These are phyloP conservation scores for Pythium grandisporangium DNA, from an alignment of 352 stramenopile species.

Conservation along the genomic window DNA sequence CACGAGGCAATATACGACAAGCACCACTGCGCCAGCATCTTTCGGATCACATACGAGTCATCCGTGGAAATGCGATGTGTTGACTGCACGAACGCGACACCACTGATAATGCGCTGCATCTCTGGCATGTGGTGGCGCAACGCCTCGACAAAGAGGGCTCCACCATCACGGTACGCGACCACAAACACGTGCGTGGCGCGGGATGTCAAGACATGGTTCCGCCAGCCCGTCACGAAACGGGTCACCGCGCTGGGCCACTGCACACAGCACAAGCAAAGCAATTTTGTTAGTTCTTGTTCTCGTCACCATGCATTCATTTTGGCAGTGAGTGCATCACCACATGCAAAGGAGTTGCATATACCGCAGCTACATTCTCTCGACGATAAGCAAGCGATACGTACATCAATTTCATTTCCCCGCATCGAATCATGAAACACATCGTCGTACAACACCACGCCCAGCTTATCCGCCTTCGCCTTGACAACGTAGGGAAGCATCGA, in stretches of 20 bases:
- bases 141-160: constrained; percentile 38
- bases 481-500: constrained; percentile 72
- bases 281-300: constrained; percentile 1
- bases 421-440: constrained; percentile 53
- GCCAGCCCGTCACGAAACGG: constrained; percentile 60
- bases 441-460: constrained; percentile 58
- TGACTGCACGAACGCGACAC: constrained; percentile 55
- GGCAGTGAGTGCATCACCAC: too few species aligned
- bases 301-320: too few species aligned
- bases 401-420: constrained; percentile 33
- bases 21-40: constrained; percentile 62
- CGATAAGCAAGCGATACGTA: constrained; percentile 12
- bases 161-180: constrained; percentile 49
- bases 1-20: constrained; percentile 40
- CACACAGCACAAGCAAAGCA: constrained; percentile 4
- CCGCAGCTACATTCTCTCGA: background rate
- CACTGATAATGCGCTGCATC: constrained; percentile 64
- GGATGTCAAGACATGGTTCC: constrained; percentile 57
- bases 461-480: constrained; percentile 65
- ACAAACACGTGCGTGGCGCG: constrained; percentile 61
- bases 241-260: constrained; percentile 46
- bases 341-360: too few species aligned
- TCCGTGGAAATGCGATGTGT: constrained; percentile 45
- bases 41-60: constrained; percentile 52
- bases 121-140: constrained; percentile 45